Evolutionary conservation across 2,329 filamentous ascomycete species (phyloP), one percentile per base, ranked within the genome.

Genomic region (Venturia nashicola): DNA sequence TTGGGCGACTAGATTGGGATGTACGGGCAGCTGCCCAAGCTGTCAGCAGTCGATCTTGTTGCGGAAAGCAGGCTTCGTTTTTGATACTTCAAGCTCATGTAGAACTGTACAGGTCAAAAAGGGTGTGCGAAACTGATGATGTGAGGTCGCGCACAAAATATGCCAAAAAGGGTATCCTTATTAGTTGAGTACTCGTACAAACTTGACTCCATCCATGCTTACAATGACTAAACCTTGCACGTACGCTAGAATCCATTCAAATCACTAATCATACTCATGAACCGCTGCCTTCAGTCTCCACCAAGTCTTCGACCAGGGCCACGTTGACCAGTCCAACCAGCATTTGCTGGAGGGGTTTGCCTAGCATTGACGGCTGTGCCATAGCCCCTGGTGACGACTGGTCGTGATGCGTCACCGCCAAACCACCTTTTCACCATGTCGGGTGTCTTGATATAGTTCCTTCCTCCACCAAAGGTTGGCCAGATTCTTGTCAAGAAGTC

Each of bases 401-500:
- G 42, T 36, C 32, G 18, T 7, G 39, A 18, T 40, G 20, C 61
- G n/a, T 34, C 18, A 32, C 63, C 54, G 48, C 79, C 77, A 65
- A 93, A 88, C 68, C 89, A 82, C 63, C 82, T 81, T 65, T 84
- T 85, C 65, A 97, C 76, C 68, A 91, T 86, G 6, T 74, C 73
- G 2, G 94, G 94, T 0, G 91, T 94, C 16, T 81, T 79, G 43
- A 97, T 80, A 60, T 87, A 81, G 71, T 92, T 96, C 61, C 79
- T 80, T 0, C 94, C 94, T 64, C 90, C 89, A 40, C 91, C 93
- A 72, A 94, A 94, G 64, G 89, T 85, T 5, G 94, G 94, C 80
- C 91, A 97, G 51, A 97, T 82, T 60, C 90, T 84, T 2, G 89
- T 91, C 61, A 97, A 75, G 72, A 97, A 99, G 73, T 97, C 90